Conservation (phyloP, 768 basidiomycete species). For the Hygrophoropsis aurantiaca region DNA sequence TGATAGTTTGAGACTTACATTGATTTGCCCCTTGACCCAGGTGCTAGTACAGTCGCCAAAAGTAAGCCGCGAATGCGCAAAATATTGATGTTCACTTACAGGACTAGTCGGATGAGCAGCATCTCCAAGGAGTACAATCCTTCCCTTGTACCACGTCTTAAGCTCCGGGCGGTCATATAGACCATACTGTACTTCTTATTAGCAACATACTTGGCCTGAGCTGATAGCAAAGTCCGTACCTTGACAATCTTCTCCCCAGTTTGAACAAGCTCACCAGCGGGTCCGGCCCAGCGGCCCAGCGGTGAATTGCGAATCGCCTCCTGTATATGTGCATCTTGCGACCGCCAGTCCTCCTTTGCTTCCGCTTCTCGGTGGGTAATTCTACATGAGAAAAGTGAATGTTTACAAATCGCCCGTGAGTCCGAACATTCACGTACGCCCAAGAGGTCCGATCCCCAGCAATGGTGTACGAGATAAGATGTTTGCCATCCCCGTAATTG, state of each 20-base stretch:
- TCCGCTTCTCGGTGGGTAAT: constrained; percentile 37
- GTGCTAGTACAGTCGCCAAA: no score
- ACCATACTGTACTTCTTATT: no score
- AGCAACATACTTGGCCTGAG: neutral
- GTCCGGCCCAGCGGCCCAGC: constrained; percentile 15
- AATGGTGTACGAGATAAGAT: constrained; percentile 38
- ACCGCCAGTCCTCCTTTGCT: constrained; percentile 41
- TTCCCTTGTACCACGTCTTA: constrained; percentile 39
- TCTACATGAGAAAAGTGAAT: constrained; percentile 14
- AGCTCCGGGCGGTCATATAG: constrained; percentile 44
- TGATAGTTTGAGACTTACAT: neutral
- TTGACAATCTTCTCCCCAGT: constrained; percentile 13
- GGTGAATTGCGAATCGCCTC: constrained; percentile 15
- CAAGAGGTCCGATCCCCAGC: constrained; percentile 31
- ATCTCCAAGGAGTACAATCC: constrained; percentile 44
- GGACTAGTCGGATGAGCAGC: constrained; percentile 48
- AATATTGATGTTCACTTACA: constrained; percentile 30
- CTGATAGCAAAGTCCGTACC: constrained; percentile 7
- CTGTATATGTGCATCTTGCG: constrained; percentile 28
- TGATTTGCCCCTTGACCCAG: constrained; percentile 48
- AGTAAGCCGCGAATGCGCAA: no score
- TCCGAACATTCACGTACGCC: constrained; percentile 29
- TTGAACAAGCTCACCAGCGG: constrained; percentile 17
- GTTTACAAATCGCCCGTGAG: neutral
- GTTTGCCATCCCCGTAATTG: constrained; percentile 36